Evolutionary conservation across 257 asterid species (phyloP).

Genomic region (Catharanthus roseus): DNA sequence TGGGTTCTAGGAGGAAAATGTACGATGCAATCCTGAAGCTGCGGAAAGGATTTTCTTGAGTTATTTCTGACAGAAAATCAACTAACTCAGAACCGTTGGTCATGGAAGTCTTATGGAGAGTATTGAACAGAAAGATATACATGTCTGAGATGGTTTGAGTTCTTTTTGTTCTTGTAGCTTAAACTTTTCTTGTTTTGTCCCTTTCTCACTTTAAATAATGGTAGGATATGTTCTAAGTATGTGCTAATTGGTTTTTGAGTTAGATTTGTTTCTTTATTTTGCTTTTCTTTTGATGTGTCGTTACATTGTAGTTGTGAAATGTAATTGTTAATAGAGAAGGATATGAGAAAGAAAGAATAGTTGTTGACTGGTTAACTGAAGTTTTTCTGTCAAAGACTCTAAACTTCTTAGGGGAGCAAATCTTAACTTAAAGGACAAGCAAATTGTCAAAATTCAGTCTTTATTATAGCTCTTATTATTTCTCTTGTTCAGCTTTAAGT

Average conservation of each 20-base stretch:
- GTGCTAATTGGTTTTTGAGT: conserved; percentile 26
- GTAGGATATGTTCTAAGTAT: conserved; percentile 27
- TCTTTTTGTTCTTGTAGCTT: conserved; percentile 27
- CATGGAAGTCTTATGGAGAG: conserved; percentile 4
- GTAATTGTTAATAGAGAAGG: conserved; percentile 29
- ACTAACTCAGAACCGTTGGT: conserved; percentile 15
- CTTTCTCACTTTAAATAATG: conserved; percentile 22
- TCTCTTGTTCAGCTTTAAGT: background rate
- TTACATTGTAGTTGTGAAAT: conserved; percentile 23
- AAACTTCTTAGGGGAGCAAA: background rate
- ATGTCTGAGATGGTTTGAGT: conserved; percentile 32
- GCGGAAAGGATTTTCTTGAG: conserved; percentile 64
- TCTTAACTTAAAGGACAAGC: background rate
- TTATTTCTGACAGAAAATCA: conserved; percentile 3
- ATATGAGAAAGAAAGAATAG: conserved; percentile 23
- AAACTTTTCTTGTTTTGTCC: conserved; percentile 13
- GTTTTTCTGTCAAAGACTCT: background rate
- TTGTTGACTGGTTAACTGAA: conserved; percentile 14
- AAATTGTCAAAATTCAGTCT: background rate
- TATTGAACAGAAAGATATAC: conserved; percentile 3
- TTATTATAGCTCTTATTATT: background rate
- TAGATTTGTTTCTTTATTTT: conserved; percentile 23
- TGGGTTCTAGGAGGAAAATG: conserved; percentile 87
- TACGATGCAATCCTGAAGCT: conserved; percentile 61
- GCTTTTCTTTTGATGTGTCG: conserved; percentile 18